Evolutionary conservation across 495 filamentous ascomycete species (phyloP), one percentile per base, ranked within the genome.

Genomic region (Lichina pygmaea): DNA sequence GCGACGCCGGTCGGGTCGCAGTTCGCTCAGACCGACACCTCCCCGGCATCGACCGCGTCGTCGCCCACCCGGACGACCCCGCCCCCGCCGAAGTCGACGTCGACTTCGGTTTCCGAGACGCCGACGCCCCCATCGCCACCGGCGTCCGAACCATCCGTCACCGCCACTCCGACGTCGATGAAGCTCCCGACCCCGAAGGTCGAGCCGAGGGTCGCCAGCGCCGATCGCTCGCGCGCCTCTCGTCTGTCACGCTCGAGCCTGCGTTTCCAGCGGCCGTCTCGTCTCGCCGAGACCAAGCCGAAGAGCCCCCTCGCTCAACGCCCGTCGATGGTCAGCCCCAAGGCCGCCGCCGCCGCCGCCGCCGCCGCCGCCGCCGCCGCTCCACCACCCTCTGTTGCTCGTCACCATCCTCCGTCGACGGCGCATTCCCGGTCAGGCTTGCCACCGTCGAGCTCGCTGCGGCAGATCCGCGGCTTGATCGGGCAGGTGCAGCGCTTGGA

Each of bases 401-500:
- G 54, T 59, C 24, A 60, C 58, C 45, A 39, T 32, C 63, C 24
- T 58, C 60, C 24, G 56, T 57, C 24, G 60, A 56, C 44, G 63
- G 49, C 37, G 53, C 16, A 10, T 24, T 10, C 17, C 9, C 58
- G 44, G 54, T 60, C 48, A 52, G 51, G 43, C 58, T 17, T 91
- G 24, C 78, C 84, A 32, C 67, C 78, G 34, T 93, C 91, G 13
- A 79, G 74, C 34, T 94, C 91, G 6, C 69, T 97, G 33, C 79
- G 78, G 47, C 89, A 97, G 54, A 86, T 95, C 54, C 83, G 89
- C 30, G 77, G 76, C 3, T 71, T 97, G 45, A 89, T 86, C 47
- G 85, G 81, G 17, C 89, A 94, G 60, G 94, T 97, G 91, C 83
- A 93, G 58, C 75, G 78, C 50, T 72, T 97, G 38, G 91, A 95